Evolutionary conservation across 2,329 filamentous ascomycete genomes (phyloP).

Genomic region (Botrytis sinoallii): DNA sequence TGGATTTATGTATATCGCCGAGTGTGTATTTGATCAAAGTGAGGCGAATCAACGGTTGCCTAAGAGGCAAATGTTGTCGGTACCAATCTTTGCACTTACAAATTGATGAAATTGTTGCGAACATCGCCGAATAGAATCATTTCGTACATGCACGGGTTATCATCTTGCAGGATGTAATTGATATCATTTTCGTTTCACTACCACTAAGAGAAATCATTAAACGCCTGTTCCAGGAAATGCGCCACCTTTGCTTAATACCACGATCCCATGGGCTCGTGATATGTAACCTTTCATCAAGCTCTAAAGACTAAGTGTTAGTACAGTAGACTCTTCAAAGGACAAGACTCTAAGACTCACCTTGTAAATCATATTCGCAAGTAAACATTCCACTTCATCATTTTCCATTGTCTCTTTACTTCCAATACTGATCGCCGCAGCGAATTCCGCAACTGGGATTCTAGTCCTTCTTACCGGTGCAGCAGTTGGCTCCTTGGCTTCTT

Average conservation of each 20-base stretch:
- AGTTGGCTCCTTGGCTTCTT: slow-evolving; percentile 68
- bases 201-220: slow-evolving; percentile 36
- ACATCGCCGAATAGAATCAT: not conserved
- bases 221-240: slow-evolving; percentile 90
- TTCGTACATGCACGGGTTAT: not conserved
- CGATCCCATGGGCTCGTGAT: slow-evolving; percentile 80
- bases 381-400: slow-evolving; percentile 89
- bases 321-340: not conserved
- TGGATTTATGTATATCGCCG: not conserved
- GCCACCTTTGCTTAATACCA: slow-evolving; percentile 88
- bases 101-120: not conserved
- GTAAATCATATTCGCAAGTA: slow-evolving; percentile 96
- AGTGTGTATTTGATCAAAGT: not conserved
- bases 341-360: slow-evolving; percentile 60
- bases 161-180: not conserved
- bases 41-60: not conserved
- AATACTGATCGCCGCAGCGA: slow-evolving; percentile 78
- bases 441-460: slow-evolving; percentile 78
- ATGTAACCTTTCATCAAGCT: slow-evolving; percentile 92
- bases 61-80: not conserved
- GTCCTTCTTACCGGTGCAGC: slow-evolving; percentile 64
- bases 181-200: not conserved
- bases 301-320: slow-evolving; percentile 24
- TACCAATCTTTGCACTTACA: not conserved
- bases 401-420: slow-evolving; percentile 68